A percentile compares a stretch with the other conserved stretches of the same genome.
phyloP scores from a whole-genome alignment of 306 rosid genomes.

The Glycine soja region DNA sequence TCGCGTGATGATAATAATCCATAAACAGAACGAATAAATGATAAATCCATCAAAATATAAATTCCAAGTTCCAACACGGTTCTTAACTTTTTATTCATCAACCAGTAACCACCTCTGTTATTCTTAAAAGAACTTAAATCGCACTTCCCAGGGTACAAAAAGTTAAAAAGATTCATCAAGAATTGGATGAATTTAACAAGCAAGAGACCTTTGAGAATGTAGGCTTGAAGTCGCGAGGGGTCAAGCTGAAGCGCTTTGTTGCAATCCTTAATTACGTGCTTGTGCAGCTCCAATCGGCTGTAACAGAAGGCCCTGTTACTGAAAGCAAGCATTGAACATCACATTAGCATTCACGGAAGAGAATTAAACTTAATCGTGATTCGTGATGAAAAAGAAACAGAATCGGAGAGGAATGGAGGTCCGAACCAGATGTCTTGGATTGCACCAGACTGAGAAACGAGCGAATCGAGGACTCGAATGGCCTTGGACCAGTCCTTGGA shows the following conservation, averaged over 20 bases:
- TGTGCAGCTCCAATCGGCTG: slow-evolving; percentile 88
- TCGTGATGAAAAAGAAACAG: neutral
- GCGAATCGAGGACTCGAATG: slow-evolving; percentile 81
- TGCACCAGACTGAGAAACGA: slow-evolving; percentile 66
- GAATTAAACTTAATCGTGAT: neutral
- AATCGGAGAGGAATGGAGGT: slow-evolving; percentile 35
- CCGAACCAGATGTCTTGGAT: slow-evolving; percentile 85
- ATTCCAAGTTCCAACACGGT: slow-evolving; percentile 1
- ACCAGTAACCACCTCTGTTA: neutral
- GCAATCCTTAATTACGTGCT: slow-evolving; percentile 91
- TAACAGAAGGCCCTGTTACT: slow-evolving; percentile 95
- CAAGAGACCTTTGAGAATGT: slow-evolving; percentile 76
- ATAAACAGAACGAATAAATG: slow-evolving; percentile 10
- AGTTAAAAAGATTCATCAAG: slow-evolving; percentile 33
- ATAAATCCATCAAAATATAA: slow-evolving; percentile 9
- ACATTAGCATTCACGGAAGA: neutral
- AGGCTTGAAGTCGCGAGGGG: slow-evolving; percentile 77
- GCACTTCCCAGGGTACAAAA: slow-evolving; percentile 13
- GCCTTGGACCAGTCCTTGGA: slow-evolving; percentile 94
- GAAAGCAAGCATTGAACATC: slow-evolving; percentile 50
- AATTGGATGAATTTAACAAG: slow-evolving; percentile 5
- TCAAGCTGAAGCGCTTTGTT: slow-evolving; percentile 86
- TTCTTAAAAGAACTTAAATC: slow-evolving; percentile 8
- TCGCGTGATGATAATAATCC: neutral
- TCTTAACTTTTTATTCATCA: neutral